These are phyloP conservation scores for Tilletiopsis washingtonensis DNA, from an alignment of 1,284 basidiomycete species.

Conservation along the genomic window DNA sequence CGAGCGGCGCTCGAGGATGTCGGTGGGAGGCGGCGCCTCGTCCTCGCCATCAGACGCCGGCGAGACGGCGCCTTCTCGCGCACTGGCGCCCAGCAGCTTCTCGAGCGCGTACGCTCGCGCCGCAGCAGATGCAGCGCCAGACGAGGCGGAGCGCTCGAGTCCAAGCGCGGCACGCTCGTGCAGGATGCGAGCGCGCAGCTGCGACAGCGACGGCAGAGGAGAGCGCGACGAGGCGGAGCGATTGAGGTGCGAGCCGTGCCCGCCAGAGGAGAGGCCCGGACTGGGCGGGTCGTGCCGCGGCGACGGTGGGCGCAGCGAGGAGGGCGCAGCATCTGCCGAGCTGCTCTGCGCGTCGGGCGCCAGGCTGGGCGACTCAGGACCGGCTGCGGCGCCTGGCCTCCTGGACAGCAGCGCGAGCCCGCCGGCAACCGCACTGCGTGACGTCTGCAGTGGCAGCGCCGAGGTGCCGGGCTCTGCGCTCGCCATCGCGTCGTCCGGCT, in stretches of 20 bases:
- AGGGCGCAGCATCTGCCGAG: too few species aligned
- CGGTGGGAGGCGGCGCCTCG: neutral
- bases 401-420: too few species aligned
- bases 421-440: too few species aligned
- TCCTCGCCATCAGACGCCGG: constrained; percentile 4
- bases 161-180: constrained; percentile 33
- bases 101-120: constrained; percentile 43
- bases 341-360: neutral
- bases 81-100: constrained; percentile 31
- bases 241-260: constrained; percentile 1
- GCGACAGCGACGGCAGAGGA: constrained; percentile 40
- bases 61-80: constrained; percentile 9
- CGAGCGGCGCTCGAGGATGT: too few species aligned
- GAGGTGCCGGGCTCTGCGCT: neutral
- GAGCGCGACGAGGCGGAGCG: constrained; percentile 18
- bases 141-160: constrained; percentile 29
- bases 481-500: neutral
- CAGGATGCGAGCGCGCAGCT: constrained; percentile 37
- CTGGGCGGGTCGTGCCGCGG: constrained; percentile 5
- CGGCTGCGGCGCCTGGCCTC: too few species aligned
- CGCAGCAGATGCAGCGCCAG: constrained; percentile 38
- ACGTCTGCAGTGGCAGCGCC: neutral
- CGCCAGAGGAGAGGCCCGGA: too few species aligned
- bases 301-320: neutral
- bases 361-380: too few species aligned